Evolutionary conservation across 164 flowering plant species (phyloP), one percentile per base, ranked within the genome.

Genomic region (Chimonanthus praecox): DNA sequence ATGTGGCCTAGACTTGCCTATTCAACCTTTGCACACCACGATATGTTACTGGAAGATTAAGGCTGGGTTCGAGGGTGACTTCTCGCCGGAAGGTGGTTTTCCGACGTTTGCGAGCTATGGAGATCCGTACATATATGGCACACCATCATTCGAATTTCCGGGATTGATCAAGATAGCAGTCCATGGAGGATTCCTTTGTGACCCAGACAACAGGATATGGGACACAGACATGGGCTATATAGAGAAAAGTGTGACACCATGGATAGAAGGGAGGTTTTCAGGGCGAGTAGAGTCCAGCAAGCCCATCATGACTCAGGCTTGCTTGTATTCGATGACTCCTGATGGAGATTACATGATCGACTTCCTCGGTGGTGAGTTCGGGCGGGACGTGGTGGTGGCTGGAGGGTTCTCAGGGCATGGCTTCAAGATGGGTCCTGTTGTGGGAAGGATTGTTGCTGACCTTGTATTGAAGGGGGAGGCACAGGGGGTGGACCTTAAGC

Each of bases 391-490:
- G 74, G 95, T 89, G 72, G 66, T 94, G 4, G 98, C 86, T 0
- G 96, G 95, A 0, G 99, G 98, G 67, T 96, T 96, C 73, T 96
- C 99, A 0, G 99, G 99, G 8, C 99, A 96, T 69, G 99, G 99
- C 77, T 96, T 96, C 83, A 96, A 96, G 87, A 92, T 96, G 98
- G 90, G 84, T 3, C 97, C 99, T 21, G 81, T 79, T 51, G 82
- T 94, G 46, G 99, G 97, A 67, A 79, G 87, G 84, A 77, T 91
- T 18, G 70, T 92, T 81, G 88, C 87, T 2, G 98, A 94, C 46
- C 69, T 96, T 33, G 91, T 73, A 68, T 10, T 80, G 4, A 67
- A 65, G 8, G 98, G 93, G 49, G 84, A 83, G 68, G 88, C 87
- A 7, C 16, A 80, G 48, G 92, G 85, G 18, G 89, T 85, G 83